Evolutionary conservation across 75 land plant genomes (phyloP).

Genomic region (Selaginella moellendorffii): DNA sequence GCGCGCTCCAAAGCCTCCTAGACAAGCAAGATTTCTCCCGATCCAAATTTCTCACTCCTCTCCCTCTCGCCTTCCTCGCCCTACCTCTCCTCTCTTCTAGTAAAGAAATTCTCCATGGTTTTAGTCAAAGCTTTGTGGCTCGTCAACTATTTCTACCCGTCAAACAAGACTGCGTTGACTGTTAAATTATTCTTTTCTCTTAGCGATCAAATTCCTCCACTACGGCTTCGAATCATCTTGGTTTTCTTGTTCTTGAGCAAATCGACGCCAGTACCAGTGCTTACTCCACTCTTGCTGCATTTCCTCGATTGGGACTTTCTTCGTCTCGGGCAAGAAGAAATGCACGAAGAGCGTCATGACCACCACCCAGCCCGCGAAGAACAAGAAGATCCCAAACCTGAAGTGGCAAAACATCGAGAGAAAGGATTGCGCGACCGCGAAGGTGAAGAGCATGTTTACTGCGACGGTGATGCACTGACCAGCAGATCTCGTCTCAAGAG

Average conservation of each 20-base stretch:
- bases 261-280: conserved; percentile 71
- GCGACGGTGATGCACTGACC: conserved; percentile 79
- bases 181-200: no score
- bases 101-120: no score
- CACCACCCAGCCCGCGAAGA: conserved; percentile 3
- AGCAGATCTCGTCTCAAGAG: conserved; percentile 68
- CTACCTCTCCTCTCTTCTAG: no score
- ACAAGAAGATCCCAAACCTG: neutral
- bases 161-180: no score
- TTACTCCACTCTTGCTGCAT: conserved; percentile 35
- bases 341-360: conserved; percentile 7
- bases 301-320: conserved; percentile 8
- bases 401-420: conserved; percentile 7
- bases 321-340: conserved; percentile 2
- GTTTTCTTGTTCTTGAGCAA: neutral
- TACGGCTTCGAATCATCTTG: no score
- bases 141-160: no score
- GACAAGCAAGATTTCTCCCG: no score
- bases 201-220: no score
- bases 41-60: no score
- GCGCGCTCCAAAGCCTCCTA: no score
- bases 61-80: no score
- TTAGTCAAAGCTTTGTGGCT: no score
- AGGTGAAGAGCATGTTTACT: conserved; percentile 12
- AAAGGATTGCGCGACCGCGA: conserved; percentile 5